These are phyloP conservation scores for Calvatia gigantea DNA, from an alignment of 768 basidiomycete species.

Conservation along the genomic window DNA sequence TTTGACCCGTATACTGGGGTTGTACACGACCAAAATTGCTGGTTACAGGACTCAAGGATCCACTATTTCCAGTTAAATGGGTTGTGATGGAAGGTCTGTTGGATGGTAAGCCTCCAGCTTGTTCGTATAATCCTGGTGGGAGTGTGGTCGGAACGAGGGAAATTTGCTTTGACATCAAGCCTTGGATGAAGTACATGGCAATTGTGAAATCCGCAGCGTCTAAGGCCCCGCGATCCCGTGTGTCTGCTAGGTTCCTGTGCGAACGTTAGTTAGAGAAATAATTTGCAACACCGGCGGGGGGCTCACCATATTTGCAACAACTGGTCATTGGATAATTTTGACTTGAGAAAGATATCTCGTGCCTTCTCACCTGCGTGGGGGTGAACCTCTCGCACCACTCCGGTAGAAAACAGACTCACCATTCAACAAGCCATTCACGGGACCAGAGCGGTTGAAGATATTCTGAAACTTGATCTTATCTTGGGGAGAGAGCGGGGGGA, in stretches of 20 bases:
- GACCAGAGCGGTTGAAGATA: constrained; percentile 71
- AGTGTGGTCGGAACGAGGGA: constrained; percentile 68
- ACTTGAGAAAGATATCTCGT: constrained; percentile 87
- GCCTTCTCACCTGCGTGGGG: constrained; percentile 74
- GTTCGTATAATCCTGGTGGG: constrained; percentile 84
- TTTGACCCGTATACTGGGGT: constrained; percentile 66
- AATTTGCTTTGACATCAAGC: constrained; percentile 78
- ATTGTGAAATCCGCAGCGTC: constrained; percentile 92
- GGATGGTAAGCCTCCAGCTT: constrained; percentile 49
- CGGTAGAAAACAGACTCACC: constrained; percentile 44
- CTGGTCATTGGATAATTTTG: constrained; percentile 80
- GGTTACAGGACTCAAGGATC: constrained; percentile 55
- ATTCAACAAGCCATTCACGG: constrained; percentile 71
- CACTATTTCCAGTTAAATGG: constrained; percentile 61
- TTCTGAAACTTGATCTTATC: constrained; percentile 84
- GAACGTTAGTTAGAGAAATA: constrained; percentile 5
- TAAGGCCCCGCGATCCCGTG: constrained; percentile 83
- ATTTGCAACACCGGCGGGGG: neutral
- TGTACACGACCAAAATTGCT: constrained; percentile 42
- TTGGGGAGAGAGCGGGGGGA: constrained; percentile 71
- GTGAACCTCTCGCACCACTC: neutral
- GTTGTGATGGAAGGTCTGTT: constrained; percentile 30
- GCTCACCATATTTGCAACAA: constrained; percentile 90
- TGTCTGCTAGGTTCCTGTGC: constrained; percentile 89
- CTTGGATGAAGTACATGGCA: constrained; percentile 95